Percentiles rank a stretch among this genome's conserved stretches.
phyloP scores from a whole-genome alignment of 768 basidiomycete genomes.

The Cantharellus cinnabarinus region DNA sequence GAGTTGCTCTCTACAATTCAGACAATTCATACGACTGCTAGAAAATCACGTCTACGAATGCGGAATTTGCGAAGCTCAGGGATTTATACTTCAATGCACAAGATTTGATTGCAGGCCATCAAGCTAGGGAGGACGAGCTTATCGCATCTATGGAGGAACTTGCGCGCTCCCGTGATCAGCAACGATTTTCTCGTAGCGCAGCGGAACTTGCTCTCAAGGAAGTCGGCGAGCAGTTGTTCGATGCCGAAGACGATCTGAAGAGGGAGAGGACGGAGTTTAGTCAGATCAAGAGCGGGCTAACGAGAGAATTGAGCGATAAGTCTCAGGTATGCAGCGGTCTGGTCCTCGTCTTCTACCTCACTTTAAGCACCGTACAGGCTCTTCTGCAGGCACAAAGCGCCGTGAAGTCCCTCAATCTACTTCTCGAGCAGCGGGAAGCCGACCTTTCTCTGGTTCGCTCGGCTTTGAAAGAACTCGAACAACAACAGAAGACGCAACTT shows the following conservation, averaged over 20 bases:
- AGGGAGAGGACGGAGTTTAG: conserved; percentile 7
- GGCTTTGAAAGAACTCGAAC: conserved; percentile 49
- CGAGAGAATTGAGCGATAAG: conserved; percentile 10
- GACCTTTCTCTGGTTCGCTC: conserved; percentile 57
- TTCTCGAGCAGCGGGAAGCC: conserved; percentile 49
- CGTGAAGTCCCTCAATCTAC: conserved; percentile 10
- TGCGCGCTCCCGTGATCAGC: conserved; percentile 33
- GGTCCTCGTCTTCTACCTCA: conserved; percentile 4
- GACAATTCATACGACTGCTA: conserved; percentile 15
- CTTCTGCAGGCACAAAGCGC: not conserved
- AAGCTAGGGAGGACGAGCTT: conserved; percentile 56
- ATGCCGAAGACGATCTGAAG: conserved; percentile 1
- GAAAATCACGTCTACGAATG: conserved; percentile 50
- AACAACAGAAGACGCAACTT: conserved; percentile 44
- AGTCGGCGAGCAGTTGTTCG: not conserved
- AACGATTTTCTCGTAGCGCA: conserved; percentile 35
- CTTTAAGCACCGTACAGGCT: not conserved
- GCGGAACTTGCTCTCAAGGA: conserved; percentile 15
- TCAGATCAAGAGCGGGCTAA: conserved; percentile 2
- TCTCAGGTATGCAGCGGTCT: conserved; percentile 8
- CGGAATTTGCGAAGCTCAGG: conserved; percentile 42
- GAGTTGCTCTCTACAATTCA: not conserved
- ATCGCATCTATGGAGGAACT: conserved; percentile 55
- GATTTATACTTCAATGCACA: conserved; percentile 41
- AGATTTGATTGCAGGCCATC: conserved; percentile 42